phyloP scores from a whole-genome alignment of 495 filamentous ascomycete genomes.

The Viridothelium virens region DNA sequence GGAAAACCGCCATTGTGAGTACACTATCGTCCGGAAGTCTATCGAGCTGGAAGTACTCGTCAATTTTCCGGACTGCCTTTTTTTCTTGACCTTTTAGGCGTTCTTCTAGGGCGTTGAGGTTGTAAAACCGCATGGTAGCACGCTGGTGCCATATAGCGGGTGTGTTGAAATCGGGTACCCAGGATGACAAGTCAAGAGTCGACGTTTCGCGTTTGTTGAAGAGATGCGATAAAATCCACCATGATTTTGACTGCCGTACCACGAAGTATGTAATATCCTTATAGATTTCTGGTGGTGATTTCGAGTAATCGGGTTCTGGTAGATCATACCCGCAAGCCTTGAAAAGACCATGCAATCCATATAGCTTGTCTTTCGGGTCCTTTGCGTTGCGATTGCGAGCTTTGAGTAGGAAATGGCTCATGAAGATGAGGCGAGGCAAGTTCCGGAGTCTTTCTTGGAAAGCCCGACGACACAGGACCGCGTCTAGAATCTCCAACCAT shows the following conservation, averaged over 20 bases:
- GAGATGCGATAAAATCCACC: slow-evolving; percentile 7
- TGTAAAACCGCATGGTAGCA: neutral
- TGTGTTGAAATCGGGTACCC: slow-evolving; percentile 1
- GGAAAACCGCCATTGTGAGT: neutral
- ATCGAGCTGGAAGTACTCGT: neutral
- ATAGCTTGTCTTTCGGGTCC: neutral
- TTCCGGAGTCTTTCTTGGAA: neutral
- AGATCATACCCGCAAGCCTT: neutral
- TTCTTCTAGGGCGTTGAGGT: neutral
- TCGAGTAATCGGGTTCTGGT: neutral
- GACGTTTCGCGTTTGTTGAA: neutral
- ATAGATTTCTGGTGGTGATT: neutral
- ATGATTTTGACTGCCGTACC: neutral
- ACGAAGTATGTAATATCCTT: neutral
- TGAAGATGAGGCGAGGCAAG: neutral
- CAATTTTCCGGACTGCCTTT: neutral
- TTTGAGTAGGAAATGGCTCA: slow-evolving; percentile 4
- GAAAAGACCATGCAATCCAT: neutral
- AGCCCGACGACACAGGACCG: neutral
- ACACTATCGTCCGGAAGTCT: neutral
- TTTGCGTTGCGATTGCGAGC: slow-evolving; percentile 1
- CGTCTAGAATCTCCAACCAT: neutral
- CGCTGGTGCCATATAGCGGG: neutral
- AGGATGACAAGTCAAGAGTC: neutral
- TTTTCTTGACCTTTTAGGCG: neutral